phyloP scores from a whole-genome alignment of 345 rosid genomes.

The Turnera subulata region DNA sequence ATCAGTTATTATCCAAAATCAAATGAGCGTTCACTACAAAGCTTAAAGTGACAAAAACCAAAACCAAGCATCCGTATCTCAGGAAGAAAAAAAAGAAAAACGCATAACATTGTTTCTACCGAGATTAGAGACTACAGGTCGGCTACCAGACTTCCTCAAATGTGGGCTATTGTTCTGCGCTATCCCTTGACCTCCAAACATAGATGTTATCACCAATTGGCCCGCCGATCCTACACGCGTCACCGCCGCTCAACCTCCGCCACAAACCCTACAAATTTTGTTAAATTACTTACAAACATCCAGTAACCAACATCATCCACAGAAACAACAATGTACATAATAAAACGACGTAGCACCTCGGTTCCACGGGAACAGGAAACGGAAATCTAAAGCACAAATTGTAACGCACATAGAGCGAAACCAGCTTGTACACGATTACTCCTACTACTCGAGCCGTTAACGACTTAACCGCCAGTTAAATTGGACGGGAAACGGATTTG shows the following conservation, averaged over 20 bases:
- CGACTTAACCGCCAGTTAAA: no score
- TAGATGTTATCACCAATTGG: slow-evolving; percentile 12
- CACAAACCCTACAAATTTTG: neutral
- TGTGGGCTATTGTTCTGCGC: slow-evolving; percentile 61
- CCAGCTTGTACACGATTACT: neutral
- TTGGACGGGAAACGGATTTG: neutral
- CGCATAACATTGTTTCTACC: slow-evolving; percentile 41
- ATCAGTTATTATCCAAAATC: neutral
- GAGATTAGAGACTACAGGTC: slow-evolving; percentile 54
- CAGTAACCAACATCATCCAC: neutral
- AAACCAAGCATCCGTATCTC: neutral
- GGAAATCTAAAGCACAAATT: neutral
- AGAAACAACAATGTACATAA: neutral
- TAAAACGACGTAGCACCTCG: neutral
- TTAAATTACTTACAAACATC: neutral
- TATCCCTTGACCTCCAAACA: slow-evolving; percentile 65
- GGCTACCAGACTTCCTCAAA: slow-evolving; percentile 84
- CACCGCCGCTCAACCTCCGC: neutral
- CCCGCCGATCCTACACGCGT: neutral
- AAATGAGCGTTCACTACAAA: neutral
- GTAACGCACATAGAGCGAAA: no score
- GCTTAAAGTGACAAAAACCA: neutral
- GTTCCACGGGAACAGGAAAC: neutral
- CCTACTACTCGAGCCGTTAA: neutral
- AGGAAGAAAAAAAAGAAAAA: neutral